These are phyloP conservation scores for Fraxinus pennsylvanica DNA, from an alignment of 257 asterid species.

Conservation along the genomic window DNA sequence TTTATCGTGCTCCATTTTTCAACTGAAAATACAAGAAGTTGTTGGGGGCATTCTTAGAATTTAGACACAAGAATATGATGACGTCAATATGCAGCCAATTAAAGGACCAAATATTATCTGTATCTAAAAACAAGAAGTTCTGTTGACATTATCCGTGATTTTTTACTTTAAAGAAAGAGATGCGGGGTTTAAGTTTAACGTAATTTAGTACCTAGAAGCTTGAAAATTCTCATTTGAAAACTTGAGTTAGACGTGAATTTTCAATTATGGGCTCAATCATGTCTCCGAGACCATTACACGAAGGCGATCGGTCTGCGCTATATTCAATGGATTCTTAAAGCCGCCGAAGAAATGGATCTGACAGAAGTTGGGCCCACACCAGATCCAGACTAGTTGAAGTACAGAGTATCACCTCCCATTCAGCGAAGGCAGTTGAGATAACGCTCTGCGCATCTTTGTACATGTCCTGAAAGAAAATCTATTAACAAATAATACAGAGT, in stretches of 20 bases:
- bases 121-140: neutral
- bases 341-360: slow-evolving; percentile 84
- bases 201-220: slow-evolving; percentile 10
- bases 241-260: slow-evolving; percentile 3
- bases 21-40: neutral
- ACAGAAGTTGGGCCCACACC: slow-evolving; percentile 92
- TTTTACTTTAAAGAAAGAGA: neutral
- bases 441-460: slow-evolving; percentile 51
- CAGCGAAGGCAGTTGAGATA: slow-evolving; percentile 71
- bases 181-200: neutral
- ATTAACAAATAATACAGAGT: slow-evolving; percentile 4
- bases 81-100: slow-evolving; percentile 1
- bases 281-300: neutral
- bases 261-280: slow-evolving; percentile 3
- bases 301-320: slow-evolving; percentile 7
- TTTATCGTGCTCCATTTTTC: neutral
- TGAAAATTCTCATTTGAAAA: slow-evolving; percentile 2
- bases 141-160: neutral
- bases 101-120: neutral
- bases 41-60: neutral
- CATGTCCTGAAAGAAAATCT: slow-evolving; percentile 51
- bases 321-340: no score
- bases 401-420: slow-evolving; percentile 92
- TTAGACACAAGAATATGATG: neutral
- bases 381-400: slow-evolving; percentile 71